These are phyloP conservation scores for Pterocarpus macrocarpus DNA, from an alignment of 306 rosid genomes.

Conservation along the genomic window DNA sequence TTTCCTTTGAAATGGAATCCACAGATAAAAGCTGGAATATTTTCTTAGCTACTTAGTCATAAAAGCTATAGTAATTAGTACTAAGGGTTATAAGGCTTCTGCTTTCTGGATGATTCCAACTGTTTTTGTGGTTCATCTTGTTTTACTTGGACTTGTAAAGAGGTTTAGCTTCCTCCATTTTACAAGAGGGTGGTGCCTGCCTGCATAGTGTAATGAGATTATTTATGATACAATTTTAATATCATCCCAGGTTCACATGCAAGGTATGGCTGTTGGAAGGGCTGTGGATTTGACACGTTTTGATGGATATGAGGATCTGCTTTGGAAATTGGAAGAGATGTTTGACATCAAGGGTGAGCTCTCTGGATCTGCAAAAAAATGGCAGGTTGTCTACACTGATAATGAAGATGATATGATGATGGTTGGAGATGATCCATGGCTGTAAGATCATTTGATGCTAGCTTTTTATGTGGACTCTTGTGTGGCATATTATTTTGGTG, in stretches of 20 bases:
- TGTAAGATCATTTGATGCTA: conserved; percentile 64
- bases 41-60: conserved; percentile 19
- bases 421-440: conserved; percentile 99
- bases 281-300: conserved; percentile 91
- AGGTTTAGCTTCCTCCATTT: conserved; percentile 28
- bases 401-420: conserved; percentile 98
- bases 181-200: not conserved
- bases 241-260: conserved; percentile 89
- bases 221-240: conserved; percentile 29
- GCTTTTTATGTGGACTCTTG: conserved; percentile 22
- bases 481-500: conserved; percentile 12
- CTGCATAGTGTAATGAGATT: conserved; percentile 35
- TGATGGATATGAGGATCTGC: conserved; percentile 82
- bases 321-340: conserved; percentile 87
- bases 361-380: conserved; percentile 73
- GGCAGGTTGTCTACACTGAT: conserved; percentile 96
- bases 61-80: conserved; percentile 5
- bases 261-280: conserved; percentile 98
- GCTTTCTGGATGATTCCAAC: conserved; percentile 21
- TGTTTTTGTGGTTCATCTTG: not conserved
- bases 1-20: conserved; percentile 9
- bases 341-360: conserved; percentile 92
- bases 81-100: not conserved
- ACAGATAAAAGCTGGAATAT: not conserved
- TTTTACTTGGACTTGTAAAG: conserved; percentile 22